These are phyloP conservation scores for Nakazawaea pomicola DNA, from an alignment of 805 yeast species.

Conservation along the genomic window DNA sequence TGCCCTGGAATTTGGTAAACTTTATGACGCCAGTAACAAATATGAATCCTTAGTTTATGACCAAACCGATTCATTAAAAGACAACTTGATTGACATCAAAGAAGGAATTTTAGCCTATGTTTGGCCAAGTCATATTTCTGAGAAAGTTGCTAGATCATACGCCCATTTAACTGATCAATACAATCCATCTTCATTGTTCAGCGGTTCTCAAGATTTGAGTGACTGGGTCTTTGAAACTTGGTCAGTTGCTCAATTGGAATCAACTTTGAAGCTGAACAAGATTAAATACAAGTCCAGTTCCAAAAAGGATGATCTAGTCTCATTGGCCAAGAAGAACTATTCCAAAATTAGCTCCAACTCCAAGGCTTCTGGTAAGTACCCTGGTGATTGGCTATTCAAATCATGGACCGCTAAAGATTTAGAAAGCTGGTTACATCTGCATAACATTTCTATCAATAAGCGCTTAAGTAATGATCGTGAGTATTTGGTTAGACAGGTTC, in stretches of 20 bases:
- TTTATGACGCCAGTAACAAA: constrained; percentile 13
- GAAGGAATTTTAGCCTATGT: constrained; percentile 17
- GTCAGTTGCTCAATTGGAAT: constrained; percentile 30
- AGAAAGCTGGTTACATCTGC: constrained; percentile 41
- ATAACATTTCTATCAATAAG: constrained; percentile 33
- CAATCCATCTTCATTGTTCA: background rate
- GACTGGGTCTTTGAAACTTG: constrained; percentile 50
- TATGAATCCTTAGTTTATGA: constrained; percentile 4
- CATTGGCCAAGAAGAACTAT: constrained; percentile 36
- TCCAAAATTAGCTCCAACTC: constrained; percentile 30
- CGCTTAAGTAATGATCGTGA: constrained; percentile 30
- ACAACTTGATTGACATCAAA: constrained; percentile 17
- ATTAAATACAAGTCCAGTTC: constrained; percentile 24
- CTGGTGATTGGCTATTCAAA: constrained; percentile 48
- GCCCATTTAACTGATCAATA: constrained; percentile 6
- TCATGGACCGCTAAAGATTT: constrained; percentile 49
- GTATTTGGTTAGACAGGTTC: constrained; percentile 40
- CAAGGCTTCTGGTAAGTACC: constrained; percentile 38
- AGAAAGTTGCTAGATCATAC: constrained; percentile 2
- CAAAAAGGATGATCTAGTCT: constrained; percentile 35
- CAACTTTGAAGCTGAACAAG: constrained; percentile 26
- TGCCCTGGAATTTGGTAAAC: constrained; percentile 22
- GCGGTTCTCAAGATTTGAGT: constrained; percentile 12
- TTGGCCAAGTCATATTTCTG: constrained; percentile 10
- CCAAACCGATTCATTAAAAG: constrained; percentile 10